phyloP scores from a whole-genome alignment of 2,329 filamentous ascomycete genomes.

The Escovopsis sp. region DNA sequence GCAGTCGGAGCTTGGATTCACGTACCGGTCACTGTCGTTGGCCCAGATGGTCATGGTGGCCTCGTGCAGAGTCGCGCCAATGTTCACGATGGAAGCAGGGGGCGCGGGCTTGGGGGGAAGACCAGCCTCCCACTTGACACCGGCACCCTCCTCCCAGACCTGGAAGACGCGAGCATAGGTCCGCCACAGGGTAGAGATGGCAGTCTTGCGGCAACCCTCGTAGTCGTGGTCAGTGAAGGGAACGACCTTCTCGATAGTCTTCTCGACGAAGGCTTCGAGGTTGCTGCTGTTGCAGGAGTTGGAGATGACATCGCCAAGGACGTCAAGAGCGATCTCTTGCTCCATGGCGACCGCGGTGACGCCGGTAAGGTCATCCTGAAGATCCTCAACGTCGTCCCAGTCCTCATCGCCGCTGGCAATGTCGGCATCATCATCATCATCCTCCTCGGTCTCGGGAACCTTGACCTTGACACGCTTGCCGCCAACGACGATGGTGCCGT shows the following conservation, averaged over 20 bases:
- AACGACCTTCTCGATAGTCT: slow-evolving; percentile 68
- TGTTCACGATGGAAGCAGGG: slow-evolving; percentile 64
- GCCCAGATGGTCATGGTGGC: slow-evolving; percentile 76
- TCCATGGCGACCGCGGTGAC: slow-evolving; percentile 84
- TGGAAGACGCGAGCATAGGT: slow-evolving; percentile 85
- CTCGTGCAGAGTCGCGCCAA: slow-evolving; percentile 73
- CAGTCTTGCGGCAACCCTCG: slow-evolving; percentile 85
- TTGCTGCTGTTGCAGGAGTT: slow-evolving; percentile 66
- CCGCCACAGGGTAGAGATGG: slow-evolving; percentile 83
- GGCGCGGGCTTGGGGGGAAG: slow-evolving; percentile 70
- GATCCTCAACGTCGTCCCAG: slow-evolving; percentile 55
- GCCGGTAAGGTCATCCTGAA: slow-evolving; percentile 62
- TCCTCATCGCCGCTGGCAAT: slow-evolving; percentile 40
- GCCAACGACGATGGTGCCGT: slow-evolving; percentile 61
- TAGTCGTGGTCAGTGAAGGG: slow-evolving; percentile 79
- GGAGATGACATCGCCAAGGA: slow-evolving; percentile 81
- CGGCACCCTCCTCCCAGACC: slow-evolving; percentile 59
- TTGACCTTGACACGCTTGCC: slow-evolving; percentile 80
- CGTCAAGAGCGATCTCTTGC: slow-evolving; percentile 94
- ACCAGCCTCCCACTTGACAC: slow-evolving; percentile 78
- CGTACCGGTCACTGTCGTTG: slow-evolving; percentile 87
- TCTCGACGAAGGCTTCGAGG: slow-evolving; percentile 69
- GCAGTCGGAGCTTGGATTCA: slow-evolving; percentile 17
- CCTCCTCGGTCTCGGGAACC: slow-evolving; percentile 32
- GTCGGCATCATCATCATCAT: slow-evolving; percentile 39